Base-by-base conservation (phyloP, 306 rosid species). In the Carpinus viminea region DNA sequence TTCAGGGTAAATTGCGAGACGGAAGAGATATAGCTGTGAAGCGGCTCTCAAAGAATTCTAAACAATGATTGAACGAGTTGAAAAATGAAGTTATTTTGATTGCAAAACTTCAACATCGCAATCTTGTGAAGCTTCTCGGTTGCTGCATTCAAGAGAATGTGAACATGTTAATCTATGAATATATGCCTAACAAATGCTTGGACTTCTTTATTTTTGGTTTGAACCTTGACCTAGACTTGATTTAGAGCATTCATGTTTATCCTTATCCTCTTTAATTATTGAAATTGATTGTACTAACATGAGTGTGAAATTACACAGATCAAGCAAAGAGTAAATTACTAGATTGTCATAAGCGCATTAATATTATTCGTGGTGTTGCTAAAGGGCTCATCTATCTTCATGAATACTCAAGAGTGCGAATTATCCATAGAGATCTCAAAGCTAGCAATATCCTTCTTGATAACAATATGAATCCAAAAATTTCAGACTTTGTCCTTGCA, bases 11-110 rank as follows among this genome's bases (percentile, higher is more conserved):
- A n/a, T 81, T 92, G 12, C 24, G 18, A 60, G 75, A 83, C 72
- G 88, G 85, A 16, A 78, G 83, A 72, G 89, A 90, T 53, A 74
- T 88, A 53, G 97, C 97, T 1, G 97, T 90, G 48, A 92, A 92
- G 79, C 65, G 91, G 45, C 91, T 90, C 36, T 78, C 90, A 56
- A 80, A 62, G 20, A 56, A 76, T 12, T 87, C 93, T 2, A 85
- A 88, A 52, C 97, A 92, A 85, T 92, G 93, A 47, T 46, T 79
- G 0, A 50, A 82, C 2, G 92, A 64, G 70, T 16, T 64, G 20
- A 64, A 64, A 64, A 64, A 34, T 64, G 70, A 64, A 64, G 83
- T 86, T n/a, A 78, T 20, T 16, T 72, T 78, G 10, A 77, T 86
- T 2, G 83, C 87, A 10, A 80, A 83, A 66, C 89, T 86, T 65